Evolutionary conservation across 192 early-diverging fungal species (phyloP).

Genomic region (Paraglomus occultum): DNA sequence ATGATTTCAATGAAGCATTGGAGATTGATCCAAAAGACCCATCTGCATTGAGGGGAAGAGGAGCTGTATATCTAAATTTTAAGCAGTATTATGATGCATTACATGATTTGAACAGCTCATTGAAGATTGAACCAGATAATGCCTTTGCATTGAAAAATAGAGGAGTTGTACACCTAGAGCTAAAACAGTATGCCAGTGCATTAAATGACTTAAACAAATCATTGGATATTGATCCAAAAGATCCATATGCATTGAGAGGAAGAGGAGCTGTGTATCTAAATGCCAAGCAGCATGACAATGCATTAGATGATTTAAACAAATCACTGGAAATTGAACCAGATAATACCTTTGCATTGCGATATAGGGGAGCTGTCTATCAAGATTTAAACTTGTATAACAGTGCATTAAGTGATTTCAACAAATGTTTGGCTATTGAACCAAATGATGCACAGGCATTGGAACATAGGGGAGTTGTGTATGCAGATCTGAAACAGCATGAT

Average conservation of each 20-base stretch:
- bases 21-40: not conserved
- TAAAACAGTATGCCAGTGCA: not conserved
- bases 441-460: too few relatives aligned
- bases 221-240: not conserved
- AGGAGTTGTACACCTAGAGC: not conserved
- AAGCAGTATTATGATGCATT: not conserved
- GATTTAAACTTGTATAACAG: not conserved
- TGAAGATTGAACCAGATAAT: not conserved
- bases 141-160: not conserved
- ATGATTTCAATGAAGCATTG: not conserved
- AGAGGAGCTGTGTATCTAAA: not conserved
- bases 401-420: slow-evolving; percentile 1
- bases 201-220: not conserved
- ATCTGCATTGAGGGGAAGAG: not conserved
- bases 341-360: not conserved
- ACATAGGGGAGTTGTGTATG: too few relatives aligned
- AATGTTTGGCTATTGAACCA: not conserved
- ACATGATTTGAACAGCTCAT: not conserved
- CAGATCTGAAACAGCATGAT: too few relatives aligned
- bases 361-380: not conserved
- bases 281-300: not conserved
- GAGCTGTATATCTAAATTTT: not conserved
- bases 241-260: not conserved
- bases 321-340: slow-evolving; percentile 1
- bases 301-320: slow-evolving; percentile 20